phyloP scores from a whole-genome alignment of 208 protist genomes.

The Herpetomonas samuelpessoai region DNA sequence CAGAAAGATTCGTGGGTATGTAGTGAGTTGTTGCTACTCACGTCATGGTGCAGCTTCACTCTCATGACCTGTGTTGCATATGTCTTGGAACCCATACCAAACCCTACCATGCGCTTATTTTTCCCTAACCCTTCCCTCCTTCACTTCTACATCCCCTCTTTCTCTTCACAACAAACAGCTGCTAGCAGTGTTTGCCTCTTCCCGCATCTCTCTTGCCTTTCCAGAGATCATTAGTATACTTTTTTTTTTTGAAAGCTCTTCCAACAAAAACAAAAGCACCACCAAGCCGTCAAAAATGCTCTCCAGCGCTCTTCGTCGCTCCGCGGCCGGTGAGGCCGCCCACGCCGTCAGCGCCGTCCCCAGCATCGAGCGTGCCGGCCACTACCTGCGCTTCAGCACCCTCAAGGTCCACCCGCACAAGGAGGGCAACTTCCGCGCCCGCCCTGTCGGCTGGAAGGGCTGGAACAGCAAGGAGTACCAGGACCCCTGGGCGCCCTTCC shows the following conservation, averaged over 20 bases:
- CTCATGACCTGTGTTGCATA: too few relatives aligned
- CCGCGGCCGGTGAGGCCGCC: slow-evolving; percentile 26
- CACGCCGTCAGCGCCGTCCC: slow-evolving; percentile 48
- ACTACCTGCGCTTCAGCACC: slow-evolving; percentile 78
- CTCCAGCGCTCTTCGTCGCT: slow-evolving; percentile 58
- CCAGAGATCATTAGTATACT: too few relatives aligned
- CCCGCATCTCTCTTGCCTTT: slow-evolving; percentile 1
- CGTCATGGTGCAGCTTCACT: too few relatives aligned
- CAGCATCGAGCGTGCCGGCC: slow-evolving; percentile 60
- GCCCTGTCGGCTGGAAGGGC: slow-evolving; percentile 67
- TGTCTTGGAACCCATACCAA: too few relatives aligned
- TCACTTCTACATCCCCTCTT: not conserved
- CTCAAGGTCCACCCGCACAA: slow-evolving; percentile 66
- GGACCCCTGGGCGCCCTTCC: slow-evolving; percentile 74
- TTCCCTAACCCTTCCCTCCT: too few relatives aligned
- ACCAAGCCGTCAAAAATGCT: slow-evolving; percentile 44
- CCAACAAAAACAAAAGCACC: slow-evolving; percentile 1
- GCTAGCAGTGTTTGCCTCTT: not conserved
- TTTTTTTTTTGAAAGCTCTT: not conserved
- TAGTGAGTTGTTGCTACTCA: too few relatives aligned
- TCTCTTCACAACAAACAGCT: not conserved
- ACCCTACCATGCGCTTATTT: too few relatives aligned
- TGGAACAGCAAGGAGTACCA: slow-evolving; percentile 70
- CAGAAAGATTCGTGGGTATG: too few relatives aligned
- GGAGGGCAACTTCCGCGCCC: slow-evolving; percentile 76